Base-by-base conservation (phyloP, 768 basidiomycete species). In the Daedaleopsis sinensis region DNA sequence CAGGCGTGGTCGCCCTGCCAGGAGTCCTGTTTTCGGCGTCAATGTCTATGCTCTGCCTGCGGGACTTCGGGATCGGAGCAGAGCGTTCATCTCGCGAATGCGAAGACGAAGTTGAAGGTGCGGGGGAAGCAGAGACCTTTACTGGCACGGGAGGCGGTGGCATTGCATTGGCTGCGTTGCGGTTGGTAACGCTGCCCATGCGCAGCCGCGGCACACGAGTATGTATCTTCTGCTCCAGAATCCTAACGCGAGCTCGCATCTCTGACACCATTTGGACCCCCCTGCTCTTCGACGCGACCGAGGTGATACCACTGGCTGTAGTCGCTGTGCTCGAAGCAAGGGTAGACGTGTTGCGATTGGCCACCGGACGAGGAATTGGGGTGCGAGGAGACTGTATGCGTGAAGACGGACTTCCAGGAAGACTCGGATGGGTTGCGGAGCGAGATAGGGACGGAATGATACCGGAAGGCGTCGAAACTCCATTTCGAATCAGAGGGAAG, bases 181-280 rank as follows among this genome's bases (percentile, higher is more conserved):
- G 82, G 54, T 82, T 82, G 48, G 85, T 86, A 55, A 86, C 84
- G 68, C 91, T 92, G 19, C 86, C 88, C 87, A 93, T 90, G 13
- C 92, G 88, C 57, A 94, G 71, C 56, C 92, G 84, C 23, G 92
- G 93, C 53, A 94, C 92, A 47, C 90, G 89, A 47, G 91, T 92
- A 68, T 93, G 91, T 48, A 94, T 90, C 74, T 90, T 91, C 75
- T 92, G 91, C 68, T 94, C 91, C 42, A 94, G 75, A 66, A 88
- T 90, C 70, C 80, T 86, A 35, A 94, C 92, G 54, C 90, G 83
- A 42, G 91, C 91, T 44, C 93, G 85, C 89, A 95, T 93, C 71
- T 94, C 93, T 23, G 90, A 89, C 6, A 94, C 91, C 93, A 95
- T 94, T 70, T 94, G 92, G 3, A 93, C 91, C 27, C 92, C 93